phyloP scores from a whole-genome alignment of 2,329 filamentous ascomycete species.

The Botrytis galanthina region DNA sequence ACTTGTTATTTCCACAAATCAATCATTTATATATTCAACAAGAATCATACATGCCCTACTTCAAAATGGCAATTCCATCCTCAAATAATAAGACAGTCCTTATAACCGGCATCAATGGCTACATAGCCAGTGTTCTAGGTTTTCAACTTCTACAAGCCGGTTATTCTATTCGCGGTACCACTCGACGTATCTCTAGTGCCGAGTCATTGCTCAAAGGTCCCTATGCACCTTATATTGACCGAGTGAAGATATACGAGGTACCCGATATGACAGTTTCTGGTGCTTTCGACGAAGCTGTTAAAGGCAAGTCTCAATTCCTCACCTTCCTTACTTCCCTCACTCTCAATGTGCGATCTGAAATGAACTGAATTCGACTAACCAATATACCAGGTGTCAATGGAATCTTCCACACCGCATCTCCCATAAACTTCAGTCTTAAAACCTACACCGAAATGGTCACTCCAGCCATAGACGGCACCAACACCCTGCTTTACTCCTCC shows the following conservation, averaged over 20 bases:
- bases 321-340: not conserved
- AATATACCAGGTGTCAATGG: constrained; percentile 31
- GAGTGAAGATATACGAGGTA: constrained; percentile 34
- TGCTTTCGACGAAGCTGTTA: constrained; percentile 35
- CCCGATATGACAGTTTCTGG: constrained; percentile 35
- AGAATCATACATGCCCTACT: not conserved
- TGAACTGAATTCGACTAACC: not conserved
- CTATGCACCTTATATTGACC: constrained; percentile 32
- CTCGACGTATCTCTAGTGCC: constrained; percentile 31
- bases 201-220: constrained; percentile 33
- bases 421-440: constrained; percentile 35
- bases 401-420: constrained; percentile 38
- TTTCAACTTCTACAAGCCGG: constrained; percentile 33
- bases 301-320: constrained; percentile 24
- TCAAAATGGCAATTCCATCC: constrained; percentile 29
- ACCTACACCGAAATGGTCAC: constrained; percentile 37
- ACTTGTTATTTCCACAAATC: not conserved
- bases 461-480: constrained; percentile 33
- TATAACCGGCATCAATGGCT: constrained; percentile 40
- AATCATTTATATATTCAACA: not conserved
- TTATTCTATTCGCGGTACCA: constrained; percentile 37
- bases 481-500: constrained; percentile 35
- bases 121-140: constrained; percentile 37
- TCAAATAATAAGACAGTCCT: constrained; percentile 36
- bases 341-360: not conserved